phyloP scores from a whole-genome alignment of 352 stramenopile species.

The Pythium vanterpoolii region DNA sequence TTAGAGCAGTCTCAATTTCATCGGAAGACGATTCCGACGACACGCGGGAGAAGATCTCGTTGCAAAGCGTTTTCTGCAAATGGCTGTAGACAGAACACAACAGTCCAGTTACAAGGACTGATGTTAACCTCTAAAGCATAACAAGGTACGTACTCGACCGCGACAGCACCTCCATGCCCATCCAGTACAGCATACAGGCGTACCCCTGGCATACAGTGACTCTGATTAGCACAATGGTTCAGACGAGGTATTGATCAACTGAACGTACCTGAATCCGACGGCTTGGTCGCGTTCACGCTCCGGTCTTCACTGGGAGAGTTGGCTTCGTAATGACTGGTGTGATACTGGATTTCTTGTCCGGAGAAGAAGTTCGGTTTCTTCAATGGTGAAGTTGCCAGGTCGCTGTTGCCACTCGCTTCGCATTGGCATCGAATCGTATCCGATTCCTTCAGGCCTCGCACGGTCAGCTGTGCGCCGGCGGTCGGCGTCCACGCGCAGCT shows the following conservation, averaged over 20 bases:
- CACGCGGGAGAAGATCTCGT: conserved; percentile 15
- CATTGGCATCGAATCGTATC: conserved; percentile 7
- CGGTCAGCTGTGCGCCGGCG: conserved; percentile 28
- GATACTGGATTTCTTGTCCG: conserved; percentile 20
- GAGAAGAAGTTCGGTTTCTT: background rate
- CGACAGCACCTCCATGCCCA: conserved; percentile 58
- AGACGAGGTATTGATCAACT: no score
- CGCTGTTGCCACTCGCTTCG: background rate
- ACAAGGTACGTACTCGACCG: conserved; percentile 39
- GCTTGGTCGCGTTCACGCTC: conserved; percentile 49
- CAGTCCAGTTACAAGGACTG: background rate
- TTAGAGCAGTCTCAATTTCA: conserved; percentile 23
- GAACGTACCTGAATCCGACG: conserved; percentile 28
- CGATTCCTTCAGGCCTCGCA: background rate
- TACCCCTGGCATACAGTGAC: conserved; percentile 25
- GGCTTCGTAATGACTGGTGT: conserved; percentile 61
- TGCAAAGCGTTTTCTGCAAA: conserved; percentile 15
- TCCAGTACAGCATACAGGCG: conserved; percentile 62
- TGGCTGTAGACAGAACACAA: conserved; percentile 2
- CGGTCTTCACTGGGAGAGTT: conserved; percentile 69
- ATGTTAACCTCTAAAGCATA: background rate
- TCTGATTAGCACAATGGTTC: no score
- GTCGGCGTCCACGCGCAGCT: conserved; percentile 52
- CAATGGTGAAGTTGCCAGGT: background rate
- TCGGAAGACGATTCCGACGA: conserved; percentile 12